These are phyloP conservation scores for Zea mays DNA, from an alignment of 176 grass and related monocot genomes.

Conservation along the genomic window DNA sequence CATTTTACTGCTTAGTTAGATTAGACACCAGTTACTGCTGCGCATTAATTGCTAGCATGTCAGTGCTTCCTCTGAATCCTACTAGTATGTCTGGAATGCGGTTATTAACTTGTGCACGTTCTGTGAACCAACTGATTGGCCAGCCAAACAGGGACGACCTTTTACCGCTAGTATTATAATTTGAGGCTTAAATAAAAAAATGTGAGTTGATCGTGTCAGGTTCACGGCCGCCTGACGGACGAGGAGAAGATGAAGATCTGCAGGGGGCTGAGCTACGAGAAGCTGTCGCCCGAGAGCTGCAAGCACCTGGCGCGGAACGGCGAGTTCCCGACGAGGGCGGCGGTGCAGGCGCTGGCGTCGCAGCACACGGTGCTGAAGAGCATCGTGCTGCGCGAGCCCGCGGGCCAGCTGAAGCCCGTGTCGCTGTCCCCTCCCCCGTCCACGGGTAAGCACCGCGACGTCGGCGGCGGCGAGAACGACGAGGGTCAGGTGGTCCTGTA, in stretches of 20 bases:
- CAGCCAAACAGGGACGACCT: neutral
- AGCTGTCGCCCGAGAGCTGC: constrained; percentile 87
- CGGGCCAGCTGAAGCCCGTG: constrained; percentile 42
- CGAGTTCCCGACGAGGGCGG: constrained; percentile 73
- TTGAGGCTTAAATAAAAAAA: neutral
- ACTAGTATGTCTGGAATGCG: neutral
- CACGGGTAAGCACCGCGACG: constrained; percentile 12
- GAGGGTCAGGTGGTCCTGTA: constrained; percentile 72
- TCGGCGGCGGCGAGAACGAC: constrained; percentile 1
- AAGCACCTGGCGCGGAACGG: constrained; percentile 75
- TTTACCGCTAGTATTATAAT: neutral
- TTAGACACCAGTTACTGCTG: neutral
- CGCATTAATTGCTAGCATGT: constrained; percentile 31
- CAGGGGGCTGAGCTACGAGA: constrained; percentile 78
- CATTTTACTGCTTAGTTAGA: neutral
- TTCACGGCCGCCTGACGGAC: constrained; percentile 62
- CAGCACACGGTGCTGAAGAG: constrained; percentile 82
- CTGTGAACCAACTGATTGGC: constrained; percentile 24
- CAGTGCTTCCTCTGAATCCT: constrained; percentile 13
- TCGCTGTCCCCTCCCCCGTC: neutral
- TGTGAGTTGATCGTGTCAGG: constrained; percentile 38
- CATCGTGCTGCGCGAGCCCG: constrained; percentile 53
- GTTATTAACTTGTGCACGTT: constrained; percentile 32
- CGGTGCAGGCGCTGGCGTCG: constrained; percentile 80
- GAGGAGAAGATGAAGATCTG: constrained; percentile 96